Conservation (phyloP, 257 asterid species). For the Nyctanthes arbortristis region DNA sequence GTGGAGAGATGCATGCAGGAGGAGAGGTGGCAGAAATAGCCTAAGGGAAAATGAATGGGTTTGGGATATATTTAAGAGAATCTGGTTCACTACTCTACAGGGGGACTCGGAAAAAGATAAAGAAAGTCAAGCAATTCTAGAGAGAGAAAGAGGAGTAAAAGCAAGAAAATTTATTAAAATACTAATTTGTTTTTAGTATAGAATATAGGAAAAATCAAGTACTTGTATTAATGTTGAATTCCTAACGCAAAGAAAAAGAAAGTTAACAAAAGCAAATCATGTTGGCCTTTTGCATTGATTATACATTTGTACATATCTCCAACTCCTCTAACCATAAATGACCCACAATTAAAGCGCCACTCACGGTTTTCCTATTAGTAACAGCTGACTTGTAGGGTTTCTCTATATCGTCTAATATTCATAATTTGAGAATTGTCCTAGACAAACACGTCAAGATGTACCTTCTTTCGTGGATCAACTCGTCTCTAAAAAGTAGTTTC, state of each 20-base stretch:
- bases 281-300: conserved; percentile 23
- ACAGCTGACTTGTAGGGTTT: conserved; percentile 21
- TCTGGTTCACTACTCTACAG: conserved; percentile 25
- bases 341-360: conserved; percentile 24
- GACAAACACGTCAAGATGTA: neutral
- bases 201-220: conserved; percentile 19
- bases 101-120: neutral
- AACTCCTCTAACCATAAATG: conserved; percentile 23
- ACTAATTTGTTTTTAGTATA: conserved; percentile 22
- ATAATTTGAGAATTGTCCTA: neutral
- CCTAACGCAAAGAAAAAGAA: conserved; percentile 1
- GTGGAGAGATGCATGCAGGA: conserved; percentile 25
- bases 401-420: neutral
- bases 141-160: conserved; percentile 22
- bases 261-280: conserved; percentile 21
- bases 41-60: conserved; percentile 24
- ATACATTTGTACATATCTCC: conserved; percentile 8
- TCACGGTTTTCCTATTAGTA: conserved; percentile 21
- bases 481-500: no score
- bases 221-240: conserved; percentile 14
- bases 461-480: no score
- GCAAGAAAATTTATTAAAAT: conserved; percentile 15
- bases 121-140: conserved; percentile 38
- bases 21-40: conserved; percentile 28
- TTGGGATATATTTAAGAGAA: conserved; percentile 54